These are phyloP conservation scores for Aspergillus arachidicola DNA, from an alignment of 2,329 filamentous ascomycete genomes.

Conservation along the genomic window DNA sequence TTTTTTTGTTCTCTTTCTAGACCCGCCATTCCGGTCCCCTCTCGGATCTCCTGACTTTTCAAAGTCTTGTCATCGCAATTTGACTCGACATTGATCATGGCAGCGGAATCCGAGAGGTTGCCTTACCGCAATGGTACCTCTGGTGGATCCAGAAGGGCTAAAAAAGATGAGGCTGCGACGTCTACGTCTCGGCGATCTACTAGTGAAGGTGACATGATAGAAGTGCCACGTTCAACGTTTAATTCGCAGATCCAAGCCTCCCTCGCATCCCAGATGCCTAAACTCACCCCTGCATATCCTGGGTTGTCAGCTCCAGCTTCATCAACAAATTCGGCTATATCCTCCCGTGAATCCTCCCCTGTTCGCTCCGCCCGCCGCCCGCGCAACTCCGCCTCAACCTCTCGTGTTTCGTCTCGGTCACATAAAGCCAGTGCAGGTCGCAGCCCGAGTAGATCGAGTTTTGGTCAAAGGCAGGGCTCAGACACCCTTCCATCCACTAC, in stretches of 20 bases:
- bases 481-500: constrained; percentile 59
- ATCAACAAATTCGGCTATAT: constrained; percentile 47
- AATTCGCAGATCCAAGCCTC: constrained; percentile 29
- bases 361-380: constrained; percentile 35
- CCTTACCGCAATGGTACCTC: constrained; percentile 35
- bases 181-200: constrained; percentile 30
- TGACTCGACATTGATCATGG: constrained; percentile 35
- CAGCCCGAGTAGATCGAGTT: constrained; percentile 60
- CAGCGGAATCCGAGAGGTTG: constrained; percentile 41
- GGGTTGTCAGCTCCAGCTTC: constrained; percentile 39
- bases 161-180: constrained; percentile 29
- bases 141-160: constrained; percentile 31
- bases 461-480: constrained; percentile 40
- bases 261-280: constrained; percentile 36
- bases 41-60: constrained; percentile 40
- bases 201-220: constrained; percentile 33
- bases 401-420: constrained; percentile 53
- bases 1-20: constrained; percentile 14
- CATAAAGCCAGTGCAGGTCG: constrained; percentile 69
- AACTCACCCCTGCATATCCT: constrained; percentile 29
- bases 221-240: constrained; percentile 30
- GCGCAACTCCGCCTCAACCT: constrained; percentile 33
- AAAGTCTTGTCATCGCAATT: constrained; percentile 30
- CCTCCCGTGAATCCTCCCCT: constrained; percentile 55
- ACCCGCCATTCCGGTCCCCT: constrained; percentile 31